phyloP scores from a whole-genome alignment of 345 rosid species.

The Boechera retrofracta region DNA sequence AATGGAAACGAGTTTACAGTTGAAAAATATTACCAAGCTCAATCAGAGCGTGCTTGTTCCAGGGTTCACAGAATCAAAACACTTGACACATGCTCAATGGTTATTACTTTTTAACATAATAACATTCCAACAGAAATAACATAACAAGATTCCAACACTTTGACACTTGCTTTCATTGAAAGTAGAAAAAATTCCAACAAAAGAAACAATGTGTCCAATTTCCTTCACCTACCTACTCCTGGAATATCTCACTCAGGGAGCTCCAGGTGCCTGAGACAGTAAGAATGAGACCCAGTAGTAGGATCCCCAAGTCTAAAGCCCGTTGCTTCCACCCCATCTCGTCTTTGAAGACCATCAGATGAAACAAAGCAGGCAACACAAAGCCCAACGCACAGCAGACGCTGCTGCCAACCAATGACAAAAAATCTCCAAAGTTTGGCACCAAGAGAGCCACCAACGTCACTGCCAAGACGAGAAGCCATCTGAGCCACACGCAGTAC shows the following conservation, averaged over 20 bases:
- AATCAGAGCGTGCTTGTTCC: neutral
- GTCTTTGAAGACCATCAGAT: constrained; percentile 73
- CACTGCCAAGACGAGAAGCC: constrained; percentile 68
- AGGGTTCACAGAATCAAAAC: neutral
- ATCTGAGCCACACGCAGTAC: constrained; percentile 80
- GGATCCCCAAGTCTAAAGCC: constrained; percentile 55
- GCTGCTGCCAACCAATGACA: constrained; percentile 86
- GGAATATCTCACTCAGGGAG: constrained; percentile 62
- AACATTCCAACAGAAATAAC: neutral
- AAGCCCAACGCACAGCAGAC: constrained; percentile 80
- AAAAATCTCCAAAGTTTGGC: constrained; percentile 85
- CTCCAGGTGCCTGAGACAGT: constrained; percentile 77
- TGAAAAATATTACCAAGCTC: neutral
- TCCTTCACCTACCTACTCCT: constrained; percentile 16
- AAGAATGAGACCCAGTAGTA: constrained; percentile 57
- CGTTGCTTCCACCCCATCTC: constrained; percentile 64
- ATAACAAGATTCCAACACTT: neutral
- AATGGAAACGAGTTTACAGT: neutral
- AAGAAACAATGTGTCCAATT: constrained; percentile 10
- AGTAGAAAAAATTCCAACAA: constrained; percentile 21
- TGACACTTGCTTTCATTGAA: constrained; percentile 21
- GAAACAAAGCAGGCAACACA: constrained; percentile 75
- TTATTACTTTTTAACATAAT: neutral
- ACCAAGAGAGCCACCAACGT: constrained; percentile 68
- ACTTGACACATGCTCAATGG: neutral